Percentiles rank a stretch among this genome's conserved stretches.
Conservation (phyloP, 805 yeast genomes). For the Barnettozyma populi region DNA sequence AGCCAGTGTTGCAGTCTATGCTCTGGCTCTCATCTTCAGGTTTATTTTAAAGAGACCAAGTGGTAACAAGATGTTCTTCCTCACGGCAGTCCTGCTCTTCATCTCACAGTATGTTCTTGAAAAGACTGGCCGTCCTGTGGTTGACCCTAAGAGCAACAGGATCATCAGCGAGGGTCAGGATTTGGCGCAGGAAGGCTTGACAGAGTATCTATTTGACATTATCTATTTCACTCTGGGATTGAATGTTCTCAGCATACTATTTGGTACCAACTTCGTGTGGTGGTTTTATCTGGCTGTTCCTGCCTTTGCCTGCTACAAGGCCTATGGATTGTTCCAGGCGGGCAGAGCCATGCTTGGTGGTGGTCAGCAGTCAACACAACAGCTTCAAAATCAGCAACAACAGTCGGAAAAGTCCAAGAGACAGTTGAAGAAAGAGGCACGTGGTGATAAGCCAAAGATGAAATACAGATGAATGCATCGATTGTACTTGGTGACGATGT, state of each 20-base stretch:
- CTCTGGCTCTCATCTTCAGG: conserved; percentile 24
- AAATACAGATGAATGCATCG: conserved; percentile 27
- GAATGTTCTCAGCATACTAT: conserved; percentile 37
- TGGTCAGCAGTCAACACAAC: conserved; percentile 4
- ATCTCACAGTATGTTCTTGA: conserved; percentile 40
- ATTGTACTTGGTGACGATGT: not conserved
- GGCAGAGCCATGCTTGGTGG: conserved; percentile 25
- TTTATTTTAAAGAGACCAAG: conserved; percentile 34
- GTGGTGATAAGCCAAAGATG: conserved; percentile 32
- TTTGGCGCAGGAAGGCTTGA: conserved; percentile 41
- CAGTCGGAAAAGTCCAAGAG: conserved; percentile 32
- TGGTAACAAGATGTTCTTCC: conserved; percentile 24
- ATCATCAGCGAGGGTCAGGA: conserved; percentile 44
- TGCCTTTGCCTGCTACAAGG: conserved; percentile 39
- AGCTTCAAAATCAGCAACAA: not conserved
- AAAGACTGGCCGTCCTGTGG: conserved; percentile 44
- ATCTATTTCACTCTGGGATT: conserved; percentile 48
- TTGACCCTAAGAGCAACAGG: conserved; percentile 30
- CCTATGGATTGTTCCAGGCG: conserved; percentile 30
- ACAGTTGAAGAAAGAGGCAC: conserved; percentile 35
- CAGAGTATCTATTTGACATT: conserved; percentile 51
- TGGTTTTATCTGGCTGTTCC: conserved; percentile 40
- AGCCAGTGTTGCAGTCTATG: conserved; percentile 25
- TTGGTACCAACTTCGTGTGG: conserved; percentile 41
- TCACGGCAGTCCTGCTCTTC: conserved; percentile 29